Conservation (phyloP, 2,329 filamentous ascomycete genomes). For the Decorospora gaudefroyi region DNA sequence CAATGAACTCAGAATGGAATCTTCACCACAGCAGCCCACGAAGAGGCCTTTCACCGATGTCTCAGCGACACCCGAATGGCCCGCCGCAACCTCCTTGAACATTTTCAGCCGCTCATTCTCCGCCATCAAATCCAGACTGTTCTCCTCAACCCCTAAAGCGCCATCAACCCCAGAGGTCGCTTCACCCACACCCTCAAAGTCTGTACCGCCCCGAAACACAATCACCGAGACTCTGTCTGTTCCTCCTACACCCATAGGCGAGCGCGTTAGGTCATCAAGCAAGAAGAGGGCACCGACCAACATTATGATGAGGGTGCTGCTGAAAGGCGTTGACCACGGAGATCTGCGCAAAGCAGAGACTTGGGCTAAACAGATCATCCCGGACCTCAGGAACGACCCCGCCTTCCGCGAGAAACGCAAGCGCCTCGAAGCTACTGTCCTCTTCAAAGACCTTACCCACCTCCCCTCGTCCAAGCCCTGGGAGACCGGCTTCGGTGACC, state of each 20-base stretch:
- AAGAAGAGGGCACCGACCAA: constrained; percentile 23
- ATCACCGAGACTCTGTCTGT: constrained; percentile 32
- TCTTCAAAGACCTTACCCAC: constrained; percentile 32
- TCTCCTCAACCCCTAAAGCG: constrained; percentile 13
- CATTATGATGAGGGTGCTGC: constrained; percentile 23
- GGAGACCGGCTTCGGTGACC: constrained; percentile 39
- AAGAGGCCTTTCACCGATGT: constrained; percentile 8
- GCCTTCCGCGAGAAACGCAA: constrained; percentile 36
- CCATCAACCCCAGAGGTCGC: constrained; percentile 7
- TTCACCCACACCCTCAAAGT: constrained; percentile 17
- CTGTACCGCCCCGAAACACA: constrained; percentile 18
- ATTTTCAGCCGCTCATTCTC: constrained; percentile 30
- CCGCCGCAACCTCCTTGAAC: constrained; percentile 14
- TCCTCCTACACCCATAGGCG: constrained; percentile 36
- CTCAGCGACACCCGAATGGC: constrained; percentile 14
- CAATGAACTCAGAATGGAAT: constrained; percentile 4
- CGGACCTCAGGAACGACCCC: constrained; percentile 25
- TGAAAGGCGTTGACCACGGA: constrained; percentile 25
- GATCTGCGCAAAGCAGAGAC: constrained; percentile 27
- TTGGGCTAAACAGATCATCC: constrained; percentile 35
- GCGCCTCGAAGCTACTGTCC: constrained; percentile 32
- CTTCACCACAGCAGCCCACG: constrained; percentile 7
- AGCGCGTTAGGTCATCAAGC: constrained; percentile 25
- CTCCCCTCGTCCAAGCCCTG: constrained; percentile 42
- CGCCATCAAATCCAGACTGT: constrained; percentile 27